phyloP scores from a whole-genome alignment of 768 basidiomycete genomes.

The Xerocomellus chrysenteron region DNA sequence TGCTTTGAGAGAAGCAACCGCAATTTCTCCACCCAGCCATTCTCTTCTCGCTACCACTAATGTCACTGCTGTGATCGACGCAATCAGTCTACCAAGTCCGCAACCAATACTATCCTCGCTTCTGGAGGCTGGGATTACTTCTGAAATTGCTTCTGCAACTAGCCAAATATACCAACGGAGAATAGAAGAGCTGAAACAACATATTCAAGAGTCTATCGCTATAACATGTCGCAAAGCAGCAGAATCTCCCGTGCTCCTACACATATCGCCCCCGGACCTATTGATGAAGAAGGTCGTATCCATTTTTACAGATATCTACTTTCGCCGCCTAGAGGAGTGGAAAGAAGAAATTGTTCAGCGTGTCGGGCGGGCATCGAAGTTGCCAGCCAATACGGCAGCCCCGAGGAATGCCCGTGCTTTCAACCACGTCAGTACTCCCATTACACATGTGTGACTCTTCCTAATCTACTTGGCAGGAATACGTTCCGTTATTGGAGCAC shows the following conservation, averaged over 20 bases:
- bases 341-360: neutral
- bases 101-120: neutral
- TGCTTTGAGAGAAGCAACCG: no score
- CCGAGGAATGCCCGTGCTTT: neutral
- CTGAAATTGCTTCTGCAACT: neutral
- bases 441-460: fast-evolving
- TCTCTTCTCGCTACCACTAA: no score
- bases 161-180: neutral
- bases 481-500: constrained; percentile 4
- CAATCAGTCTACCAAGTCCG: neutral
- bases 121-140: neutral
- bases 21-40: no score
- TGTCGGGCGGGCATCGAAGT: neutral
- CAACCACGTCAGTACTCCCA: neutral
- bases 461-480: neutral
- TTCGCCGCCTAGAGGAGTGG: neutral
- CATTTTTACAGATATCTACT: neutral
- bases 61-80: neutral
- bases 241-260: neutral
- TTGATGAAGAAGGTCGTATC: neutral
- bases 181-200: neutral
- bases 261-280: fast-evolving
- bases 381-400: fast-evolving
- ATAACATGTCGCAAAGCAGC: neutral
- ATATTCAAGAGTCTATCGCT: neutral